Evolutionary conservation across 2,329 filamentous ascomycete genomes (phyloP).

Genomic region (Triangularia setosa): DNA sequence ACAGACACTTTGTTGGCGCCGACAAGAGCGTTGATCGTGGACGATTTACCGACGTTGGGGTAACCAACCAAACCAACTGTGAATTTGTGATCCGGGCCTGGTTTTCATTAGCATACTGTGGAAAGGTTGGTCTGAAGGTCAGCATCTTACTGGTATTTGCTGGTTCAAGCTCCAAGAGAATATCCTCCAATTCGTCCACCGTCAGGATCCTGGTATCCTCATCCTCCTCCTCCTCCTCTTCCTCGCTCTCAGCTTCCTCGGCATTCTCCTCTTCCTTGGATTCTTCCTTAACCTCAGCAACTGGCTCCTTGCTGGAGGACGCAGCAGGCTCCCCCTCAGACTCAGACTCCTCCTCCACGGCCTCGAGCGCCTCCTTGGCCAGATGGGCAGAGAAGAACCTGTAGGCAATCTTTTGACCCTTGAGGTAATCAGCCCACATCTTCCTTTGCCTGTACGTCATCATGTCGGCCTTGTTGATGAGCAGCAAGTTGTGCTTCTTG

Average conservation of each 20-base stretch:
- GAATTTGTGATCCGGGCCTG: slow-evolving; percentile 60
- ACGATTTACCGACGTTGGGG: slow-evolving; percentile 98
- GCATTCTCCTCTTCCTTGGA: slow-evolving; percentile 17
- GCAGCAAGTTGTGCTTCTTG: slow-evolving; percentile 82
- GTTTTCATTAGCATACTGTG: slow-evolving; percentile 2
- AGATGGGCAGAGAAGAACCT: slow-evolving; percentile 94
- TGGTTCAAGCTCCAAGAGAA: slow-evolving; percentile 73
- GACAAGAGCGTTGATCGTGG: slow-evolving; percentile 97
- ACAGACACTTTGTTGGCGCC: slow-evolving; percentile 98
- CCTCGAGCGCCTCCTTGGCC: slow-evolving; percentile 85
- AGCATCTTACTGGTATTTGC: slow-evolving; percentile 45
- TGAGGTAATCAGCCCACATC: slow-evolving; percentile 84
- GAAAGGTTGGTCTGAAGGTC: no score
- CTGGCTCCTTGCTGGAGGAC: slow-evolving; percentile 19
- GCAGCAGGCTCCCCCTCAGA: slow-evolving; percentile 17
- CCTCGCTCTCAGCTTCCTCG: slow-evolving; percentile 33
- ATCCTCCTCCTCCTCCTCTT: slow-evolving; percentile 38
- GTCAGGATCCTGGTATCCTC: slow-evolving; percentile 77
- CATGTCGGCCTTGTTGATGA: slow-evolving; percentile 99
- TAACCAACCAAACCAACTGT: slow-evolving; percentile 94
- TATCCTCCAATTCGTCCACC: slow-evolving; percentile 84
- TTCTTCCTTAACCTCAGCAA: slow-evolving; percentile 7
- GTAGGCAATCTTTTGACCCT: slow-evolving; percentile 76
- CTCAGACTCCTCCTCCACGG: slow-evolving; percentile 40
- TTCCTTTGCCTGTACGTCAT: slow-evolving; percentile 82